These are phyloP conservation scores for Pseudogymnoascus sp. DNA, from an alignment of 2,329 filamentous ascomycete genomes.

Conservation along the genomic window DNA sequence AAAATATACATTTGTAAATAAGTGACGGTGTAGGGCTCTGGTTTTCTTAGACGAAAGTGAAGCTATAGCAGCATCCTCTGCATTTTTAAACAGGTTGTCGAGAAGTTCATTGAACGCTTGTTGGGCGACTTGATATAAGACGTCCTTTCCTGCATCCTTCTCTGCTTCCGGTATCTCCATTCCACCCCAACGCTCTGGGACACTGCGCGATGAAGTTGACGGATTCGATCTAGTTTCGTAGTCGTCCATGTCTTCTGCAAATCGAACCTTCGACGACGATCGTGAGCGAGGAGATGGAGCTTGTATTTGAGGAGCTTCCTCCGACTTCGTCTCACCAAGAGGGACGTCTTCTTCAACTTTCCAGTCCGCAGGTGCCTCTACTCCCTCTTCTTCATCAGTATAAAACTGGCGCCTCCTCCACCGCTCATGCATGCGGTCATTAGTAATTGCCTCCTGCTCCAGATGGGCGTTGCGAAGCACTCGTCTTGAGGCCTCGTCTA, in stretches of 20 bases:
- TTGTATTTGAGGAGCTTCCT: neutral
- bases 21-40: slow-evolving; percentile 46
- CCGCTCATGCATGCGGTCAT: slow-evolving; percentile 48
- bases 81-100: slow-evolving; percentile 72
- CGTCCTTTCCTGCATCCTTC: slow-evolving; percentile 62
- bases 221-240: slow-evolving; percentile 62
- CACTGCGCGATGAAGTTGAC: slow-evolving; percentile 62
- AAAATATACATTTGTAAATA: slow-evolving; percentile 37
- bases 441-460: neutral
- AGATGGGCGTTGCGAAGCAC: neutral
- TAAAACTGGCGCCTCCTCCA: slow-evolving; percentile 76
- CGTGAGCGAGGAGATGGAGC: slow-evolving; percentile 53
- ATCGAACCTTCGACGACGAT: slow-evolving; percentile 71
- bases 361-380: slow-evolving; percentile 54
- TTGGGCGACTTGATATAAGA: slow-evolving; percentile 84
- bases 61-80: slow-evolving; percentile 67
- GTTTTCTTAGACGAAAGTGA: slow-evolving; percentile 53
- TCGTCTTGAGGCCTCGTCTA: neutral
- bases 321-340: neutral
- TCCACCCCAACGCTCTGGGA: slow-evolving; percentile 67
- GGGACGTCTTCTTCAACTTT: slow-evolving; percentile 48
- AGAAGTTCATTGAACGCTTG: slow-evolving; percentile 90
- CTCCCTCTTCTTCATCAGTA: slow-evolving; percentile 75
- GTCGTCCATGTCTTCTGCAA: slow-evolving; percentile 62
- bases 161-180: slow-evolving; percentile 74